phyloP scores from a whole-genome alignment of 2,329 filamentous ascomycete species.

The Exophiala aquamarina region DNA sequence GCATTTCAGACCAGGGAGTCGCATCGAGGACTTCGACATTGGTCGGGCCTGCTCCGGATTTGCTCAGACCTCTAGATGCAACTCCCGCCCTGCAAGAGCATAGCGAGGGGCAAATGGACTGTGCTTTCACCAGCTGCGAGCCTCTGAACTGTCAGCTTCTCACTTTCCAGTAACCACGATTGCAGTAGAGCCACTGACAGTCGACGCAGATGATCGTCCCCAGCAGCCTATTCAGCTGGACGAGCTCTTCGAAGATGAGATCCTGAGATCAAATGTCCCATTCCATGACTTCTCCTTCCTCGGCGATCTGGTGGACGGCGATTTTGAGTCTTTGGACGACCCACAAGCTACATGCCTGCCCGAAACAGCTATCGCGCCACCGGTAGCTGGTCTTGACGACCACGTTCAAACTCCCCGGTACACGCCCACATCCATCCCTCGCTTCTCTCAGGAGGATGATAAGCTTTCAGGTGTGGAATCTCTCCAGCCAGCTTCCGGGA shows the following conservation, averaged over 20 bases:
- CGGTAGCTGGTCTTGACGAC: neutral
- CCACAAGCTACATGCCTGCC: no score
- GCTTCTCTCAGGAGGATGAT: neutral
- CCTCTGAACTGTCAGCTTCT: neutral
- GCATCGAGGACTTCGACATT: neutral
- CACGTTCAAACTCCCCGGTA: neutral
- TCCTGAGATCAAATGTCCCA: neutral
- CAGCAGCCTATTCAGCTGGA: neutral
- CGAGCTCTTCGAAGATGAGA: neutral
- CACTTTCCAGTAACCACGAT: neutral
- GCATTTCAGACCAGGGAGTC: neutral
- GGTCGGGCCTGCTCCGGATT: neutral
- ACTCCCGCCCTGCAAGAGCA: neutral
- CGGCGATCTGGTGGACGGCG: neutral
- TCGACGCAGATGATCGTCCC: neutral
- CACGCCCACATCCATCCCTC: neutral
- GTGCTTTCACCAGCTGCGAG: neutral
- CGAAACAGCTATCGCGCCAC: neutral
- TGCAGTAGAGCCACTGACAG: neutral
- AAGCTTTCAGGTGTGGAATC: neutral
- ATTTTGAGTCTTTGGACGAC: neutral
- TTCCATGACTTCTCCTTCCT: constrained; percentile 5
- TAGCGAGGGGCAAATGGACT: neutral
- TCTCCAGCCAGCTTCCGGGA: neutral
- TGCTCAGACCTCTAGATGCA: neutral